Base-by-base conservation (phyloP, 805 yeast species). In the Saturnispora serradocipensis region DNA sequence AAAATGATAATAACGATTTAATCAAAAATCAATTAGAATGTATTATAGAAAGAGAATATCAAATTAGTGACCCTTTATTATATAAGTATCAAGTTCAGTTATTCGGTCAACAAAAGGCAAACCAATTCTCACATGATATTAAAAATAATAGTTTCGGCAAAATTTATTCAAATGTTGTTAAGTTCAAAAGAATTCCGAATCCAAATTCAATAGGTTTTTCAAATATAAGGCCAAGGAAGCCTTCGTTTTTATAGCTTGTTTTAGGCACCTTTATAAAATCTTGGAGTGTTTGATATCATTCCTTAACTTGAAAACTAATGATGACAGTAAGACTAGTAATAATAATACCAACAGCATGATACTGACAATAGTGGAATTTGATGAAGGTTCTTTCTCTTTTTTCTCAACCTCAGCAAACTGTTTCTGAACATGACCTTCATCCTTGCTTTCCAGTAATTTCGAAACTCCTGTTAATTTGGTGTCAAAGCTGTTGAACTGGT, bases 281-380 rank as follows among this genome's bases (percentile, higher is more conserved):
- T 82, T 82, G 8, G 83, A 69, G 59, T 78, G 84, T 58, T 79
- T 81, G 52, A 82, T 79, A 56, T 82, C 86, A 56, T 72, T 78
- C 67, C 85, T 76, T 43, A 82, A 66, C 60, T 78, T 72, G 62
- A 73, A 75, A 22, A 80, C 72, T 54, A 77, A 69, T 35, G 74
- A 63, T 18, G 75, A 70, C 51, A 80, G 67, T 1, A 71, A 65
- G 3, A 72, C 55, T 27, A 76, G 56, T 5, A 74, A 65, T 9
- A 70, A 49, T 9, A 73, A 59, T 20, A 78, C 61, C 2, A 77
- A 74, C 22, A 77, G 56, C 51, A 49, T 43, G 34, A 43, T 60
- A 63, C 27, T 63, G 48, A 18, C 55, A 51, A 13, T 56, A 48
- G 10, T 50, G 43, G n/a, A 54, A 10, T n/a, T 47, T 38, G 52